These are phyloP conservation scores for Cicer yamashitae DNA, from an alignment of 306 rosid genomes.

Conservation along the genomic window DNA sequence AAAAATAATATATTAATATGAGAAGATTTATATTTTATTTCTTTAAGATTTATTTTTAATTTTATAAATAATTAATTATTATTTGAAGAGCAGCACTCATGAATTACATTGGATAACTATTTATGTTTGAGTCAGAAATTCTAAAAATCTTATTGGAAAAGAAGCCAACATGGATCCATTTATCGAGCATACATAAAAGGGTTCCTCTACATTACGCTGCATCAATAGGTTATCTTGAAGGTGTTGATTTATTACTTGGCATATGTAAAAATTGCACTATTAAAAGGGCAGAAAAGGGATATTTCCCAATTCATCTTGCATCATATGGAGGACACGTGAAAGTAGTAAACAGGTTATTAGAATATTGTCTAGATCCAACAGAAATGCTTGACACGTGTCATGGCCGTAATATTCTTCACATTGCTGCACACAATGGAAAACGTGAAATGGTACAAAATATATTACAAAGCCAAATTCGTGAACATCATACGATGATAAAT, in stretches of 20 bases:
- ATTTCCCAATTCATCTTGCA: constrained; percentile 41
- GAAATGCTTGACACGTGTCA: constrained; percentile 14
- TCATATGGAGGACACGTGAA: not conserved
- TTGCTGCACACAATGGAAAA: constrained; percentile 29
- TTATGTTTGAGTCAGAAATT: constrained; percentile 16
- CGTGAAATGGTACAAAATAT: constrained; percentile 12
- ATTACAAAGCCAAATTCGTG: not conserved
- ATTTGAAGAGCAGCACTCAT: no score
- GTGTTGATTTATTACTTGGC: constrained; percentile 27
- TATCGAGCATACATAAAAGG: not conserved
- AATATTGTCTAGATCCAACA: constrained; percentile 8
- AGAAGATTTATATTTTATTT: no score
- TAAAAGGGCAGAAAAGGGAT: not conserved
- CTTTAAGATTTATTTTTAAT: not conserved
- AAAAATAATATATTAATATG: no score
- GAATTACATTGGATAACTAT: not conserved
- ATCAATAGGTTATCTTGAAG: constrained; percentile 33
- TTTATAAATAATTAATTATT: no score
- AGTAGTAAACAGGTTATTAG: constrained; percentile 18
- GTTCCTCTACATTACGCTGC: constrained; percentile 45
- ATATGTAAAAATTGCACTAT: not conserved
- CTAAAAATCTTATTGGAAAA: not conserved
- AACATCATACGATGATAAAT: constrained; percentile 13
- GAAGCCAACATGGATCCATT: constrained; percentile 37
- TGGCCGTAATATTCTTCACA: constrained; percentile 30